Conservation (phyloP, 371 early-diverging fungal genomes). For the Lichtheimia ramosa region DNA sequence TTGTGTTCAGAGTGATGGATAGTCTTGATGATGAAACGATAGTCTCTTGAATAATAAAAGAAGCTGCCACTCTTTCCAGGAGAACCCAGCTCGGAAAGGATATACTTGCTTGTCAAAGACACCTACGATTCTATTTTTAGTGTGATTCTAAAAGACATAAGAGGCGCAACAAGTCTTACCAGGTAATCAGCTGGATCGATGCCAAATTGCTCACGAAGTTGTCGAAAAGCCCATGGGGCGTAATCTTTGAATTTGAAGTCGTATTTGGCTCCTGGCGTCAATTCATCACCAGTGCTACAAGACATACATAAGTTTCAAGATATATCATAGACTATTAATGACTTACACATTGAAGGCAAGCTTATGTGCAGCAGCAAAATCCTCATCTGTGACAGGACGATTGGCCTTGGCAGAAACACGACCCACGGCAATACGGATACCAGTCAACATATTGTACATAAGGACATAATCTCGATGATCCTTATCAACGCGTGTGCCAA, state of each 20-base stretch:
- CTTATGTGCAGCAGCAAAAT: conserved; percentile 90
- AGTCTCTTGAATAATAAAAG: conserved; percentile 97
- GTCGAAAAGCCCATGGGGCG: conserved; percentile 95
- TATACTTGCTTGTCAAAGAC: conserved; percentile 95
- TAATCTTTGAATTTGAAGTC: conserved; percentile 99
- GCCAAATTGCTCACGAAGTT: conserved; percentile 83
- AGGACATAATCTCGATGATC: conserved; percentile 77
- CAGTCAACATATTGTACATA: conserved; percentile 98
- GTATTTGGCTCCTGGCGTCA: conserved; percentile 91
- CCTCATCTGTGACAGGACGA: conserved; percentile 69
- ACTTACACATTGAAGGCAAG: conserved; percentile 89
- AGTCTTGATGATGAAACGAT: conserved; percentile 98
- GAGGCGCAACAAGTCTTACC: conserved; percentile 38
- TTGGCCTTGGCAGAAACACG: conserved; percentile 85
- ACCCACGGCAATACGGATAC: conserved; percentile 78
- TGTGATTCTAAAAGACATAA: not conserved
- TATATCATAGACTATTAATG: not conserved
- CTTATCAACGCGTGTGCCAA: conserved; percentile 69
- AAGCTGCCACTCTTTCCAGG: conserved; percentile 97
- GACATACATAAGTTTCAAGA: not conserved
- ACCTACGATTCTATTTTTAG: conserved; percentile 48
- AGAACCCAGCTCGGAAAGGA: conserved; percentile 92
- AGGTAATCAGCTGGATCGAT: conserved; percentile 94
- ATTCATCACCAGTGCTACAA: conserved; percentile 84
- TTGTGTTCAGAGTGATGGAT: conserved; percentile 95